These are phyloP conservation scores for Trichoderma orchidacearum DNA, from an alignment of 495 filamentous ascomycete species.

Conservation along the genomic window DNA sequence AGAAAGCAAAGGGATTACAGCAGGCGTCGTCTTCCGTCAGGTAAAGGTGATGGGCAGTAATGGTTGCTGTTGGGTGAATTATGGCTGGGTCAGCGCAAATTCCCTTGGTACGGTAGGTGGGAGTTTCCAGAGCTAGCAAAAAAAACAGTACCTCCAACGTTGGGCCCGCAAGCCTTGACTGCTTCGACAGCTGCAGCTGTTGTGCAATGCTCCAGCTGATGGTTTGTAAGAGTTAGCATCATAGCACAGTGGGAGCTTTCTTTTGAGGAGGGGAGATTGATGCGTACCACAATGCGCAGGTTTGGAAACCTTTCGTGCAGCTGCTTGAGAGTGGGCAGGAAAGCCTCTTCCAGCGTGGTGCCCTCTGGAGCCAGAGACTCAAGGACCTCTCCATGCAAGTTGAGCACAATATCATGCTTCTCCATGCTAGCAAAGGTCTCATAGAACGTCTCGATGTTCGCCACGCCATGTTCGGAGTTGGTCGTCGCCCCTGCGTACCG, in stretches of 20 bases:
- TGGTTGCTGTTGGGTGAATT: conserved; percentile 9
- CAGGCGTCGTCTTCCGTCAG: conserved; percentile 65
- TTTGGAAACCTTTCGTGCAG: conserved; percentile 67
- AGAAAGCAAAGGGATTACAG: conserved; percentile 68
- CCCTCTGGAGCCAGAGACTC: conserved; percentile 49
- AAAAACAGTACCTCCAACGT: conserved; percentile 59
- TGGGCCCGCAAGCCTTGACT: conserved; percentile 60
- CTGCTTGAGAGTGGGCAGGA: conserved; percentile 60
- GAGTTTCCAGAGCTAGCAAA: too few species aligned
- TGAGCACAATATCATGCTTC: conserved; percentile 37
- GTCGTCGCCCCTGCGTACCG: conserved; percentile 52
- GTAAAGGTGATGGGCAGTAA: conserved; percentile 63
- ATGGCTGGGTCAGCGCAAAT: too few species aligned
- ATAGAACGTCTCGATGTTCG: conserved; percentile 50
- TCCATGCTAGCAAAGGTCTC: conserved; percentile 72
- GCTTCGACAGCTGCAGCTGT: conserved; percentile 69
- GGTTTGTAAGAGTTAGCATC: conserved; percentile 8
- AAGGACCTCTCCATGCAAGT: conserved; percentile 46
- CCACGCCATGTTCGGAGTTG: conserved; percentile 70
- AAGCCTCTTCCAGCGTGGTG: conserved; percentile 66
- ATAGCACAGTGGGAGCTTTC: background rate
- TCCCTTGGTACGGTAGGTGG: too few species aligned
- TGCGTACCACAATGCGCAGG: conserved; percentile 50
- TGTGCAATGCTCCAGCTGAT: conserved; percentile 58
- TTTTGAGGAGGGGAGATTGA: background rate